Percentiles rank a stretch among this genome's conserved stretches.
Evolutionary conservation across 805 yeast species (phyloP).

Genomic region (Pichia nakasei): DNA sequence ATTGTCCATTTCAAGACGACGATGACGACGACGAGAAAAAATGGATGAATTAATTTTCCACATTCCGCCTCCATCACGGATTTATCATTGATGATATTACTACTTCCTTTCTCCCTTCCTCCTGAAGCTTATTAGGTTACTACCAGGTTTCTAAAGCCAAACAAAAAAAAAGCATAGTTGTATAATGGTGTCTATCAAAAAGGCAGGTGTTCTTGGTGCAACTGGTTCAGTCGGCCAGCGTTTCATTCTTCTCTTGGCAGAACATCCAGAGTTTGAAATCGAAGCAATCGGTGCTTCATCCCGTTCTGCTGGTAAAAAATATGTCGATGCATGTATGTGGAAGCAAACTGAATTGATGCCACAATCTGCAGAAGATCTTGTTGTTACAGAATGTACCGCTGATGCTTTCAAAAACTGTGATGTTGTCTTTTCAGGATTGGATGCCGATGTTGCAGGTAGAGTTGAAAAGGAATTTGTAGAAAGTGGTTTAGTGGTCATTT

Average conservation of each 20-base stretch:
- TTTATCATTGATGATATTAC: no score
- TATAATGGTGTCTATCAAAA: constrained; percentile 19
- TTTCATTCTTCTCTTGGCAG: constrained; percentile 71
- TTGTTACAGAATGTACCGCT: constrained; percentile 71
- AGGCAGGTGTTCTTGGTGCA: constrained; percentile 92
- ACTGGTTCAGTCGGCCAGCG: constrained; percentile 98
- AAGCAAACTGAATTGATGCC: constrained; percentile 86
- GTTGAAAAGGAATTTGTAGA: constrained; percentile 80
- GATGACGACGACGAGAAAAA: no score
- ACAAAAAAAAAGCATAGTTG: no score
- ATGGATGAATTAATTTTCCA: no score
- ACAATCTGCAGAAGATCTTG: constrained; percentile 46
- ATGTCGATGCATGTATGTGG: constrained; percentile 85
- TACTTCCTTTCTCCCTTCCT: no score
- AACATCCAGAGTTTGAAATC: constrained; percentile 86
- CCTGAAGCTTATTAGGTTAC: no score
- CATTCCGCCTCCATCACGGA: no score
- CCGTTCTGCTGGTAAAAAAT: constrained; percentile 87
- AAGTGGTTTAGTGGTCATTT: constrained; percentile 74
- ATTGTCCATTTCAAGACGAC: no score
- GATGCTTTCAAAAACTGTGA: constrained; percentile 82
- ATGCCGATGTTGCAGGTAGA: constrained; percentile 86
- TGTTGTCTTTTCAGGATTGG: constrained; percentile 89
- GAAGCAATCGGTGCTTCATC: constrained; percentile 85
- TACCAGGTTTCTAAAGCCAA: no score